Conservation (phyloP, 495 filamentous ascomycete species). For the Aspergillus campestris region DNA sequence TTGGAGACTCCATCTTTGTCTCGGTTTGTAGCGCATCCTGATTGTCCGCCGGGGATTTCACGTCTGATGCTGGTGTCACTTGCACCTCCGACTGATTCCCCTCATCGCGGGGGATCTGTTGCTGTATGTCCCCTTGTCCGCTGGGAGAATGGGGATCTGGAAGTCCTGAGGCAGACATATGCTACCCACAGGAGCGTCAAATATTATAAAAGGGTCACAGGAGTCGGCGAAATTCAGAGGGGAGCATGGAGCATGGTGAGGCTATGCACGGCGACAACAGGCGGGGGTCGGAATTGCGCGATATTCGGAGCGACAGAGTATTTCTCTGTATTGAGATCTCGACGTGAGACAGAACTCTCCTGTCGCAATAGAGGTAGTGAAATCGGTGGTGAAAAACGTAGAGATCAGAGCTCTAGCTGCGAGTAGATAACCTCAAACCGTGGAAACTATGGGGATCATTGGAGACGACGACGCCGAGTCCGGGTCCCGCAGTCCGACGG, state of each 20-base stretch:
- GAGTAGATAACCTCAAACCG: constrained; percentile 3
- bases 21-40: constrained; percentile 5
- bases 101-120: constrained; percentile 12
- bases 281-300: background rate
- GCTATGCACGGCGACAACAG: constrained; percentile 1
- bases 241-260: constrained; percentile 17
- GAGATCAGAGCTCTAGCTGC: constrained; percentile 1
- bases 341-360: too few relatives aligned
- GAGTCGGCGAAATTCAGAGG: constrained; percentile 11
- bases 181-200: constrained; percentile 41
- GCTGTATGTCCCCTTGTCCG: constrained; percentile 18
- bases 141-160: constrained; percentile 17
- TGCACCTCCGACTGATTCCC: constrained; percentile 10
- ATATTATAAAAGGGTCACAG: constrained; percentile 55
- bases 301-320: background rate
- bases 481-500: background rate
- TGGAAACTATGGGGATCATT: background rate
- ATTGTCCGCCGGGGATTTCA: constrained; percentile 6
- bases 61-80: constrained; percentile 7
- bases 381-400: background rate
- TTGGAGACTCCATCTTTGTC: constrained; percentile 9
- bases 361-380: too few relatives aligned
- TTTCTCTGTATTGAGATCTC: too few relatives aligned
- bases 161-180: constrained; percentile 32
- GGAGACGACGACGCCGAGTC: constrained; percentile 2